Base-by-base conservation (phyloP, 257 asterid genomes). In the Leptodermis oblonga region DNA sequence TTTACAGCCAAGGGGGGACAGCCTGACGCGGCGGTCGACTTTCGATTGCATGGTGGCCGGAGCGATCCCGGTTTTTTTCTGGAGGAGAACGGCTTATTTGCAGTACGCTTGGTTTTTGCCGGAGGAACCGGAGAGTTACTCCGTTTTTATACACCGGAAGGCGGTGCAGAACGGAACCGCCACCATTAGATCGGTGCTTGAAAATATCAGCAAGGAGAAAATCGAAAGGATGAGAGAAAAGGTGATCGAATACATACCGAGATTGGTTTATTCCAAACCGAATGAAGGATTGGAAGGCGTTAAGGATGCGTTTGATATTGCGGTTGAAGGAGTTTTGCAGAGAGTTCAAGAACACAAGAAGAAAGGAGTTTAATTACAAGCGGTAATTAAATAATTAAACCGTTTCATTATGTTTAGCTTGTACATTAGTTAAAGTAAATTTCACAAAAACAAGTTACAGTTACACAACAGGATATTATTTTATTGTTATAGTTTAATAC, bases 31-130 rank as follows among this genome's bases (percentile, higher is more conserved):
- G 51, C 80, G 96, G 68, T 90, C 97, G 5, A 81, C 84, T 6
- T 92, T 92, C 12, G 98, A 92, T 64, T 92, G 98, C 77, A 85
- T 92, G 98, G 46, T 92, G n/a, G 96, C 97, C 60, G 98, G 98
- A 52, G 83, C 98, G 2, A 80, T 90, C 4, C 97, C 98, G 73
- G 92, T 90, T 31, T 92, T 92, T 5, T 92, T 92, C 87, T 92
- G 97, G 98, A 77, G 68, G 53, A 71, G 97, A 62, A 86, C 90
- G 0, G 92, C 90, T 48, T 85, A 90, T 69, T 17, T 71, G 70
- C 98, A 92, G 84, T 92, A 90, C 68, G 82, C 83, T 23, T 88
- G 90, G 98, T 90, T 87, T 78, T 59, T 90, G n/a, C 96, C 96
- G 10, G 71, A 22, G 0, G 87, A 92, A 42, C 89, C 85, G 58